Evolutionary conservation across 2,329 filamentous ascomycete genomes (phyloP), one percentile per base, ranked within the genome.

Genomic region (Cladobotryum mycophilum): DNA sequence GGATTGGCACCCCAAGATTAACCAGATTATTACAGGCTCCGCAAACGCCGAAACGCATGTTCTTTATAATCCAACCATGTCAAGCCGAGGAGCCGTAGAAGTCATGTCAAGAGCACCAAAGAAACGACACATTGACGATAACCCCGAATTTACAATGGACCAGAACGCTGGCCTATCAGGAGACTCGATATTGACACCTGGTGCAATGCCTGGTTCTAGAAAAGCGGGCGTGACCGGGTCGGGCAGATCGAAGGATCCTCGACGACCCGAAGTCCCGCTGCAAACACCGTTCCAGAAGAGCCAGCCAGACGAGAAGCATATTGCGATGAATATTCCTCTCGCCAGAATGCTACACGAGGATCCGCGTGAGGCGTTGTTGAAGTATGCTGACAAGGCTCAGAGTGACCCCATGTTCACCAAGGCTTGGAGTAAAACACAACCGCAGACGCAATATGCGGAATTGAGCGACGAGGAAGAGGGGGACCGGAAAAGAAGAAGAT

Each of bases 281-380:
- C 80, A 86, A 49, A 97, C 93, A 9, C 93, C 93, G 0, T 97
- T 97, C 65, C 86, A 88, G 60, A 93, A 95, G 68, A 88, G 79
- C 53, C 88, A 93, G 61, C 91, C 92, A 0, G 91, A 97, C 66
- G 88, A 92, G 67, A 86, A 86, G 61, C 89, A 95, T 65, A 89
- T 99, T 54, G 85, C 85, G 60, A 82, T 92, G 64, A 88, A 88
- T 57, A 95, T 97, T 48, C 89, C 91, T 25, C 78, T 97, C 12
- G 92, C 89, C 55, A 85, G 82, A 55, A 95, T 99, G 89, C 78
- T 95, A 44, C 91, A 99, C 68, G 93, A 99, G 67, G 93, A 99
- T 72, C 93, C 93, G 0, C 78, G 93, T 56, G 93, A 96, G 69
- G 93, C 93, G 42, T 72, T 99, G 63, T 72, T 99, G 53, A 96